phyloP scores from a whole-genome alignment of 805 yeast genomes.

The Metschnikowia henanensis region DNA sequence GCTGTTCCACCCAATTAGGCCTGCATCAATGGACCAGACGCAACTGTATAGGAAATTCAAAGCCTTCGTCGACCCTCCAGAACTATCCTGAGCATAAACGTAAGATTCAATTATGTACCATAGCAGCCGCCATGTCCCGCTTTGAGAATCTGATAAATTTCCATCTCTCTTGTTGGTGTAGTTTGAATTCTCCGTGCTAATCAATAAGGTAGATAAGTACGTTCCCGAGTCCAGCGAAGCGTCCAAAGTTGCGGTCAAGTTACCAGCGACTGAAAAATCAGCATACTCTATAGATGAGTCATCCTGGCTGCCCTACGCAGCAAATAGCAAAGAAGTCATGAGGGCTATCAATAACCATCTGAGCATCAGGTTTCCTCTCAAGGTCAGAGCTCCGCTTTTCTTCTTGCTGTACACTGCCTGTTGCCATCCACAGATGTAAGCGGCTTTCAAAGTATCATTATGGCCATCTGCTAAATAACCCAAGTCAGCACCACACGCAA shows the following conservation, averaged over 20 bases:
- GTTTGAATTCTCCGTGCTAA: not conserved
- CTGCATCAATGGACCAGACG: too few relatives aligned
- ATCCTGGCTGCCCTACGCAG: not conserved
- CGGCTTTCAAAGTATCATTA: not conserved
- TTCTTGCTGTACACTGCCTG: not conserved
- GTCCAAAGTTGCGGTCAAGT: not conserved
- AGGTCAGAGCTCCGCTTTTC: not conserved
- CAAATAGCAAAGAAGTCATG: not conserved
- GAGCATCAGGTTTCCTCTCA: not conserved
- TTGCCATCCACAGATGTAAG: not conserved
- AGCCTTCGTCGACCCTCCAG: not conserved
- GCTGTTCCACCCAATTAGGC: too few relatives aligned
- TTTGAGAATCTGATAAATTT: not conserved
- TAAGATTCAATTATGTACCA: not conserved
- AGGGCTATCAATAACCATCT: not conserved
- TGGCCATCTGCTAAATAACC: not conserved
- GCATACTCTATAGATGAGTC: not conserved
- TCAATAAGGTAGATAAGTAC: not conserved
- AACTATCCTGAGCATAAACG: not conserved
- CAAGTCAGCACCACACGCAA: not conserved
- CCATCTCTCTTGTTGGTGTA: not conserved
- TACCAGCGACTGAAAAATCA: not conserved
- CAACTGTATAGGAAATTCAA: too few relatives aligned
- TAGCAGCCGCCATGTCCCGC: not conserved
- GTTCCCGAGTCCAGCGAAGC: not conserved